phyloP scores from a whole-genome alignment of 2,329 filamentous ascomycete species.

The Claviceps humidiphila region DNA sequence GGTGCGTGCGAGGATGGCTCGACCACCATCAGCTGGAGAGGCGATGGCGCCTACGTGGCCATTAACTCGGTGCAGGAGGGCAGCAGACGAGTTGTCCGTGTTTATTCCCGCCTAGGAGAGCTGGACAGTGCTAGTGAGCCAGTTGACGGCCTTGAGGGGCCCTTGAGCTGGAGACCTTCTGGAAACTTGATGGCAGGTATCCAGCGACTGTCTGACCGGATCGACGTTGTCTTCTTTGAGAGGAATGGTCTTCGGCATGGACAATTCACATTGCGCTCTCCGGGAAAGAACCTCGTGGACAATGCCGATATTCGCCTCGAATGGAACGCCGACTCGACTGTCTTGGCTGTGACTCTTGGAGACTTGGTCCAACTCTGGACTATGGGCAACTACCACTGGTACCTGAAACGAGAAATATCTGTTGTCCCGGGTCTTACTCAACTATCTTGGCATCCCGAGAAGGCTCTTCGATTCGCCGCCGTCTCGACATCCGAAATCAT shows the following conservation, averaged over 20 bases:
- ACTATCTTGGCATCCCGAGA: slow-evolving; percentile 76
- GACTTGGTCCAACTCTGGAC: slow-evolving; percentile 87
- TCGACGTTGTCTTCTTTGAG: slow-evolving; percentile 90
- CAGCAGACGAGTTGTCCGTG: slow-evolving; percentile 65
- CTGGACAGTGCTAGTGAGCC: slow-evolving; percentile 92
- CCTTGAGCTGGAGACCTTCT: slow-evolving; percentile 80
- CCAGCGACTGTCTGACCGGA: slow-evolving; percentile 53
- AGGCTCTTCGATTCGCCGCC: slow-evolving; percentile 53
- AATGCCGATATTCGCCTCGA: slow-evolving; percentile 50
- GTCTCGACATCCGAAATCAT: slow-evolving; percentile 38
- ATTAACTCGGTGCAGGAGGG: slow-evolving; percentile 64
- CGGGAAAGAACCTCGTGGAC: slow-evolving; percentile 41
- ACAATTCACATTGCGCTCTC: slow-evolving; percentile 66
- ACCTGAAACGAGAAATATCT: slow-evolving; percentile 79
- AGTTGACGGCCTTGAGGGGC: slow-evolving; percentile 77
- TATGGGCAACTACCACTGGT: slow-evolving; percentile 96
- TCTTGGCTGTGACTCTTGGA: slow-evolving; percentile 66
- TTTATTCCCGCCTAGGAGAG: slow-evolving; percentile 80
- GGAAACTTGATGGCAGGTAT: slow-evolving; percentile 86
- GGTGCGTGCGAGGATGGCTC: slow-evolving; percentile 60
- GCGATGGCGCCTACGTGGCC: slow-evolving; percentile 83
- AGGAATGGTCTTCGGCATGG: slow-evolving; percentile 95
- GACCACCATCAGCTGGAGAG: slow-evolving; percentile 77
- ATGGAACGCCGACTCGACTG: slow-evolving; percentile 89
- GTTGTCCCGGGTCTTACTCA: slow-evolving; percentile 21